Conservation (phyloP, 225 moss, liverwort and hornwort genomes). For the Physcomitrellopsis africana region DNA sequence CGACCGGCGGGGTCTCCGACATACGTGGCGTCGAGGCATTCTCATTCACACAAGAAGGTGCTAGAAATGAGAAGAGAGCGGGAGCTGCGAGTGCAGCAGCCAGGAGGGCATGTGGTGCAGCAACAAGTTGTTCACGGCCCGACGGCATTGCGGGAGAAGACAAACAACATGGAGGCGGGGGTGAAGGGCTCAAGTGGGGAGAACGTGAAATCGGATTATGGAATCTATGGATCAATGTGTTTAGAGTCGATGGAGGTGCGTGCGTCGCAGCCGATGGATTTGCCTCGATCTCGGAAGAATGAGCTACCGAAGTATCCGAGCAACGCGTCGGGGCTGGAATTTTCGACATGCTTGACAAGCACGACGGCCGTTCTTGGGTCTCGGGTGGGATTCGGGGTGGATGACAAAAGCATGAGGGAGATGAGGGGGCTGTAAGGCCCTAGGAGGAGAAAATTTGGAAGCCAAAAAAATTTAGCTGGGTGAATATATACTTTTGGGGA, state of each 20-base stretch:
- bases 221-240: neutral
- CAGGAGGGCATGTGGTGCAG: conserved; percentile 9
- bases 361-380: conserved; percentile 19
- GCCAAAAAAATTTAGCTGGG: conserved; percentile 6
- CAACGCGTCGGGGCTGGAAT: conserved; percentile 6
- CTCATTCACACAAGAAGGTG: conserved; percentile 95
- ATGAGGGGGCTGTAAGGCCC: conserved; percentile 19
- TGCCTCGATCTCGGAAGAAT: neutral
- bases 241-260: conserved; percentile 11
- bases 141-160: conserved; percentile 20
- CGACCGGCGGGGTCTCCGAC: conserved; percentile 85
- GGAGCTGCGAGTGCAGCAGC: conserved; percentile 63
- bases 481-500: conserved; percentile 40
- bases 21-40: conserved; percentile 79
- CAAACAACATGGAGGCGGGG: conserved; percentile 6
- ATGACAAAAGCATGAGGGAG: neutral
- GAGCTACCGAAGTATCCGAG: conserved; percentile 9
- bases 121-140: conserved; percentile 14
- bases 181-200: conserved; percentile 14
- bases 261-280: conserved; percentile 21
- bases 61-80: conserved; percentile 83
- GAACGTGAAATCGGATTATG: conserved; percentile 5
- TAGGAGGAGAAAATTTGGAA: neutral
- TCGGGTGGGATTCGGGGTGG: conserved; percentile 18
- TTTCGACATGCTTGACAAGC: conserved; percentile 28